Conservation (phyloP, 2,329 filamentous ascomycete genomes). For the Penicillium glabrum region DNA sequence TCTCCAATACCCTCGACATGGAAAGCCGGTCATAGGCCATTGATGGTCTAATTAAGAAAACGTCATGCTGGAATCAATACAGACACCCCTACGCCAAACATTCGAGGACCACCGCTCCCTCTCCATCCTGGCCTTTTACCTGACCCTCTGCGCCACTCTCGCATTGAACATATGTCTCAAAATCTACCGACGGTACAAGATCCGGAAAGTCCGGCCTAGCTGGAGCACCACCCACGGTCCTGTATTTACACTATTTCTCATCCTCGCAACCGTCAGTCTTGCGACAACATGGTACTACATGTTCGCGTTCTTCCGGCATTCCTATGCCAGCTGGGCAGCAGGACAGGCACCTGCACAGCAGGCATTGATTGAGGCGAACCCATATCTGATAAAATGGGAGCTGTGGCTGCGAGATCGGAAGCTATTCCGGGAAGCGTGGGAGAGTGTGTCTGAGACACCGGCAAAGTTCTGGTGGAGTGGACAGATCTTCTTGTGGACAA, state of each 20-base stretch:
- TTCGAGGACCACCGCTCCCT: constrained; percentile 8
- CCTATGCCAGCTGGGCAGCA: constrained; percentile 54
- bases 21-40: not conserved
- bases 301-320: constrained; percentile 46
- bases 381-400: constrained; percentile 30
- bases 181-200: constrained; percentile 10
- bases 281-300: constrained; percentile 46
- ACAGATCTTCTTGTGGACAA: constrained; percentile 57
- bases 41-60: not conserved
- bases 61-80: not conserved
- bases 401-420: constrained; percentile 57
- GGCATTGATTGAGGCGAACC: constrained; percentile 25
- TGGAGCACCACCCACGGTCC: constrained; percentile 6
- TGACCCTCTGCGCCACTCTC: constrained; percentile 3
- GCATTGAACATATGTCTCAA: constrained; percentile 1
- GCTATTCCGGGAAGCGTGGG: constrained; percentile 53
- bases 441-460: constrained; percentile 55
- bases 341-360: constrained; percentile 17
- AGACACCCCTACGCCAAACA: not conserved
- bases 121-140: constrained; percentile 10
- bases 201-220: constrained; percentile 10
- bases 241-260: constrained; percentile 30
- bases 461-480: constrained; percentile 64
- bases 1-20: not conserved
- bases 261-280: constrained; percentile 50